A percentile compares a stretch with the other conserved stretches of the same genome.
Evolutionary conservation across 2,329 filamentous ascomycete genomes (phyloP).

Genomic region (Bipolaris cookei): DNA sequence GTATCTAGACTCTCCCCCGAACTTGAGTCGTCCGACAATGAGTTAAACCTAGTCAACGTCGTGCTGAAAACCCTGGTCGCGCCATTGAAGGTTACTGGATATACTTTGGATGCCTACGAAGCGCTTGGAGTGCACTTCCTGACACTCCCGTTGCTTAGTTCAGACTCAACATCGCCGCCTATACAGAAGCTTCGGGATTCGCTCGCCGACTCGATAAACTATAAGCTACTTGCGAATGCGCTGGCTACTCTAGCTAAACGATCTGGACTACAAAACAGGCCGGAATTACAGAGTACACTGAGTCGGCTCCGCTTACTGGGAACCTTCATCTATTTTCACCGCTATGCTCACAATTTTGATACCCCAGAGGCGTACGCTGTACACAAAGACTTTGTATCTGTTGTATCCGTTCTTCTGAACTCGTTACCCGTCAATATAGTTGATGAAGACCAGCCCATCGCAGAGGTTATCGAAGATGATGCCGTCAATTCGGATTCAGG

Average conservation of each 20-base stretch:
- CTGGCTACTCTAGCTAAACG: conserved; percentile 39
- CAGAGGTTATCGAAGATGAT: conserved; percentile 37
- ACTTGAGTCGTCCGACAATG: conserved; percentile 5
- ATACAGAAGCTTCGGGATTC: conserved; percentile 37
- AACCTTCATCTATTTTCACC: conserved; percentile 65
- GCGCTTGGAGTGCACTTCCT: conserved; percentile 54
- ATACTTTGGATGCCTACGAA: conserved; percentile 48
- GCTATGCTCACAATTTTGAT: conserved; percentile 53
- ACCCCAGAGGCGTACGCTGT: conserved; percentile 50
- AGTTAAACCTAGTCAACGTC: conserved; percentile 15
- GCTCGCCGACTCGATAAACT: conserved; percentile 58
- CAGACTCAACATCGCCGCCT: conserved; percentile 30
- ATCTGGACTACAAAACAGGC: conserved; percentile 34
- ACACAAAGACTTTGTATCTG: conserved; percentile 62
- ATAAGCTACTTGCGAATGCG: conserved; percentile 53
- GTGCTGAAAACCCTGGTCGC: conserved; percentile 34
- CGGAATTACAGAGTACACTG: conserved; percentile 44
- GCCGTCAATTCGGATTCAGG: conserved; percentile 26
- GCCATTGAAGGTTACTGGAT: conserved; percentile 45
- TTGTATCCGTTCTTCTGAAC: conserved; percentile 63
- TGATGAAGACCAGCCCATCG: conserved; percentile 52
- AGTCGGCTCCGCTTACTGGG: conserved; percentile 63
- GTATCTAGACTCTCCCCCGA: conserved; percentile 22
- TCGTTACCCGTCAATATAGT: conserved; percentile 63
- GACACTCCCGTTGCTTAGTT: conserved; percentile 46